These are phyloP conservation scores for Abelmoschus esculentus DNA, from an alignment of 345 rosid genomes.

Conservation along the genomic window DNA sequence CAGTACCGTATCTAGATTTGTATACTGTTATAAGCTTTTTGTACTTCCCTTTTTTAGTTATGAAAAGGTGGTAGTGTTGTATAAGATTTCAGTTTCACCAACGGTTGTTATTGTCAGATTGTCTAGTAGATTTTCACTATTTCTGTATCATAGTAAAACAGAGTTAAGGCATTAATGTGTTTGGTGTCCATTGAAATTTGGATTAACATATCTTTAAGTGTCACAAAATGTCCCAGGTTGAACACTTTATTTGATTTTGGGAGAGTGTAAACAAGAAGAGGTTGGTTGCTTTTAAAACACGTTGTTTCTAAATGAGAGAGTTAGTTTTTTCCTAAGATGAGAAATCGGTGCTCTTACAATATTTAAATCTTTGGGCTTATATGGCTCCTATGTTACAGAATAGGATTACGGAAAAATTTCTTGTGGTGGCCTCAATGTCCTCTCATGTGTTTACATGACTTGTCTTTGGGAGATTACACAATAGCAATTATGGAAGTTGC, in stretches of 20 bases:
- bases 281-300: neutral
- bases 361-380: too few species aligned
- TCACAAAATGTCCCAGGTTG: conserved; percentile 2
- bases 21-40: neutral
- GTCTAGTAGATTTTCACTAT: neutral
- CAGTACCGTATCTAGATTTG: neutral
- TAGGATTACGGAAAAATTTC: neutral
- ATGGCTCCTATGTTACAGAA: conserved; percentile 4
- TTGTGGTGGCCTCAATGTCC: conserved; percentile 4
- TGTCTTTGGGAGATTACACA: conserved; percentile 10
- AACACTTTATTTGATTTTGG: neutral
- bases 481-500: conserved; percentile 4
- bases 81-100: neutral
- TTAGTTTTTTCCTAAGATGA: conserved; percentile 8
- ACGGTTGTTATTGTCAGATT: neutral
- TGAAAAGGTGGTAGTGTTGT: neutral
- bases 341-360: neutral
- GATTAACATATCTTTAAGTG: conserved; percentile 1
- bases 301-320: neutral
- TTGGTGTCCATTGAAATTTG: neutral
- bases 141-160: neutral
- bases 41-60: neutral
- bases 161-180: neutral
- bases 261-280: neutral
- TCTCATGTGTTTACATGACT: conserved; percentile 5